phyloP scores from a whole-genome alignment of 371 early-diverging fungal species.

The Gilbertella persicaria region DNA sequence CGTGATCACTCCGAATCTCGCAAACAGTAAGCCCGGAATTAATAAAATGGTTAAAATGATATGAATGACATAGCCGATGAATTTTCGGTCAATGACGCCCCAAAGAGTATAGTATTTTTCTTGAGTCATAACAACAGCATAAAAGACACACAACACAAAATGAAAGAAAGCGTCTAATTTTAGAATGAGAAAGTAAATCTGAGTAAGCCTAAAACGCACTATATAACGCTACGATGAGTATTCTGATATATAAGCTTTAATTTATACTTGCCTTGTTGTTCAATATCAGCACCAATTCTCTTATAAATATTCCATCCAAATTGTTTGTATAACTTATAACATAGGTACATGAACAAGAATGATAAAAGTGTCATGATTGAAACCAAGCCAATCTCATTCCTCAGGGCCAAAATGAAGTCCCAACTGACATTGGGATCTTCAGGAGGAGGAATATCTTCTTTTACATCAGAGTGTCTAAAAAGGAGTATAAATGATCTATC shows the following conservation, averaged over 20 bases:
- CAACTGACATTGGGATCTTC: slow-evolving; percentile 16
- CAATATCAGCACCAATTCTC: slow-evolving; percentile 45
- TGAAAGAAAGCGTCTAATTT: slow-evolving; percentile 54
- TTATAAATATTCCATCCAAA: slow-evolving; percentile 53
- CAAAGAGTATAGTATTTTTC: slow-evolving; percentile 33
- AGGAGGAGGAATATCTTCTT: slow-evolving; percentile 4
- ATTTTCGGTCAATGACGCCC: slow-evolving; percentile 6
- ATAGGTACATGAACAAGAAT: slow-evolving; percentile 29
- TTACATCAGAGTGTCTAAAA: slow-evolving; percentile 26
- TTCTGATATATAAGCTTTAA: not conserved
- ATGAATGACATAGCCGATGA: slow-evolving; percentile 45
- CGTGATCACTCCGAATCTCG: slow-evolving; percentile 33
- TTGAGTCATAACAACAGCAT: slow-evolving; percentile 50
- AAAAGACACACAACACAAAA: slow-evolving; percentile 46
- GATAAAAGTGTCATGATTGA: slow-evolving; percentile 27
- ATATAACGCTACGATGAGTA: slow-evolving; percentile 4
- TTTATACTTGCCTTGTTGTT: slow-evolving; percentile 30
- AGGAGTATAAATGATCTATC: not conserved
- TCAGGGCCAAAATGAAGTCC: slow-evolving; percentile 30
- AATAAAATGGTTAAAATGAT: slow-evolving; percentile 36
- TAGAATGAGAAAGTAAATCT: slow-evolving; percentile 38
- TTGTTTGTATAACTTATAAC: slow-evolving; percentile 36
- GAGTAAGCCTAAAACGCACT: slow-evolving; percentile 39
- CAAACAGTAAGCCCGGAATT: slow-evolving; percentile 42
- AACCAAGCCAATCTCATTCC: slow-evolving; percentile 40